These are phyloP conservation scores for Colletotrichum sp. DNA, from an alignment of 2,329 filamentous ascomycete species.

Conservation along the genomic window DNA sequence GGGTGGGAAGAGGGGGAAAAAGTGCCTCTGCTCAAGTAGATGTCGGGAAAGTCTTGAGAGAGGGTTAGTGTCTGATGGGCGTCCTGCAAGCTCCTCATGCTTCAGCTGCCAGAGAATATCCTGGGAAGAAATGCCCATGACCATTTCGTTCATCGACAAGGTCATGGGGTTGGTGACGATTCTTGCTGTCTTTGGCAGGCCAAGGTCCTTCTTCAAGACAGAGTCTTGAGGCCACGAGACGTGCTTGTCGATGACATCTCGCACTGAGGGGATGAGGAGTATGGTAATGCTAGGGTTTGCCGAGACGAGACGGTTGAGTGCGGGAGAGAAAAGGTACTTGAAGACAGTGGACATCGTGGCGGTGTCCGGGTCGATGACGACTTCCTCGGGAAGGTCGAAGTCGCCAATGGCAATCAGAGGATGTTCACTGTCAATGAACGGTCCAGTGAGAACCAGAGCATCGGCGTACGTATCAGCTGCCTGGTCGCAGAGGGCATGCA, in stretches of 20 bases:
- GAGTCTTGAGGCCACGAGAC: conserved; percentile 78
- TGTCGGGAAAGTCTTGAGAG: conserved; percentile 76
- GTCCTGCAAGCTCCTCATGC: conserved; percentile 71
- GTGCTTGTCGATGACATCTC: conserved; percentile 81
- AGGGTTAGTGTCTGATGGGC: conserved; percentile 60
- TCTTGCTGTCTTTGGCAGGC: conserved; percentile 75
- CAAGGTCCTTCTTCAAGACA: conserved; percentile 73
- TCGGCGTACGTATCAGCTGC: conserved; percentile 79
- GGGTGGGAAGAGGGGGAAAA: conserved; percentile 87
- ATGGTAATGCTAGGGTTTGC: conserved; percentile 80
- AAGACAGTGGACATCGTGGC: conserved; percentile 85
- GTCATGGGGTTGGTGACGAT: conserved; percentile 92
- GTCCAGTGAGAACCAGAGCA: conserved; percentile 78
- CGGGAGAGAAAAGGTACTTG: conserved; percentile 75
- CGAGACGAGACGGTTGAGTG: conserved; percentile 71
- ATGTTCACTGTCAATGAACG: conserved; percentile 92
- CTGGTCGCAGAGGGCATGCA: conserved; percentile 80
- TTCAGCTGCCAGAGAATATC: conserved; percentile 84
- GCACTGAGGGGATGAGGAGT: conserved; percentile 80
- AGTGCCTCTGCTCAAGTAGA: conserved; percentile 88
- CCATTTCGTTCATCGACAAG: conserved; percentile 83
- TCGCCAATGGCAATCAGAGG: conserved; percentile 83
- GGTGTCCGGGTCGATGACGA: conserved; percentile 73
- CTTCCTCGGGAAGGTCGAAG: conserved; percentile 74
- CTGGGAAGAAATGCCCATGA: conserved; percentile 81